phyloP scores from a whole-genome alignment of 179 eudicot genomes.

The Beta corolliflora region DNA sequence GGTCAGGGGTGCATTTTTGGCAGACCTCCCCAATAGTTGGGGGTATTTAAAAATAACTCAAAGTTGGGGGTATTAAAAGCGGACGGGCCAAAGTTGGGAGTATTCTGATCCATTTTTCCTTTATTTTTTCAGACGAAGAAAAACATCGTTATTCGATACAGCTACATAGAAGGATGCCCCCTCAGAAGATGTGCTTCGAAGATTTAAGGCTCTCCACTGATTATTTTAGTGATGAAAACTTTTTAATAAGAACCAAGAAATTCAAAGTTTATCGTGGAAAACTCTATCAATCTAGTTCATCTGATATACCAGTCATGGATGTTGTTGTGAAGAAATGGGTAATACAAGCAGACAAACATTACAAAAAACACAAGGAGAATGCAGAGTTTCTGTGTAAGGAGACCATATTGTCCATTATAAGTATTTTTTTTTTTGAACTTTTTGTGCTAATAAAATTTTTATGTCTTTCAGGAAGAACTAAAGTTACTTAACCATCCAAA shows the following conservation, averaged over 20 bases:
- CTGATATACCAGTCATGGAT: neutral
- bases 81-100: no score
- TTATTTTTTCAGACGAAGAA: neutral
- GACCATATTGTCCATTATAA: no score
- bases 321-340: conserved; percentile 12
- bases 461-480: neutral
- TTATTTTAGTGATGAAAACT: neutral
- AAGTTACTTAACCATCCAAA: neutral
- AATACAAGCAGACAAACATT: neutral
- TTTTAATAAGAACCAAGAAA: neutral
- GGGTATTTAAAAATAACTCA: no score
- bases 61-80: no score
- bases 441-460: no score
- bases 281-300: neutral
- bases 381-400: neutral
- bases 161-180: neutral
- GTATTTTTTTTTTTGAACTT: no score
- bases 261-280: conserved; percentile 9
- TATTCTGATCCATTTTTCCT: no score
- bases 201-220: neutral
- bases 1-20: no score
- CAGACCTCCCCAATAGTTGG: no score
- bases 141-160: neutral
- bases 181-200: neutral
- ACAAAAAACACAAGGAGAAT: neutral